Evolutionary conservation across 352 stramenopile genomes (phyloP), one percentile per base, ranked within the genome.

Genomic region (Phytophthora vignae): DNA sequence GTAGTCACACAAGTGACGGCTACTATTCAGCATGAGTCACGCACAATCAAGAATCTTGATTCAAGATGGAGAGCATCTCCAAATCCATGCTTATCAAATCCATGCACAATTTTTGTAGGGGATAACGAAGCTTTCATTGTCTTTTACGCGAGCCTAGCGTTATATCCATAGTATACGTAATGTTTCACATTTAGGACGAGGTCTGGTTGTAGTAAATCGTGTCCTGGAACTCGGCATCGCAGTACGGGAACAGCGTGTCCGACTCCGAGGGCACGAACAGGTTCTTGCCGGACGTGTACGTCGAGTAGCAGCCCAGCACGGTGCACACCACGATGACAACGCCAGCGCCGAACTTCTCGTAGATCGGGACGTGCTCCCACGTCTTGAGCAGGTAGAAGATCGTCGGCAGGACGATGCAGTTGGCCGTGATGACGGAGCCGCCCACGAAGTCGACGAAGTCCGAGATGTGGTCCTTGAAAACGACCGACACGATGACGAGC

Each of bases 391-490:
- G 69, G 78, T 90, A 91, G 64, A 88, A 88, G 17, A 74, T 54
- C 38, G 83, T 89, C 3, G 84, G 84, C 44, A 91, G 61, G 19
- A 90, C 79, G 33, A 90, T 87, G 67, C 82, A 91, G 76, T 83
- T 83, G 33, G 82, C 64, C 21, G 82, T 80, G 61, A 87, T 87
- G 59, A 70, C 69, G 19, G 79, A 91, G 3, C 82, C 81, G 17
- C 84, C 84, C 44, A 88, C 74, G 29, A 91, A 90, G 57, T 90
- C 84, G 25, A 78, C 74, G 7, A 91, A 77, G 62, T 90, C 84
- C 27, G 73, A 64, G 38, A 91, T 84, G 46, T 87, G 70, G 63
- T 77, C 71, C 50, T 74, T 74, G 60, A 77, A 77, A 17, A 74
- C 29, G 42, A 77, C 74, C 1, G 71, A 77, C 54, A 77, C 21